Percentiles rank a stretch among this genome's conserved stretches.
phyloP scores from a whole-genome alignment of 2,329 filamentous ascomycete genomes.

The Claviceps citrina region DNA sequence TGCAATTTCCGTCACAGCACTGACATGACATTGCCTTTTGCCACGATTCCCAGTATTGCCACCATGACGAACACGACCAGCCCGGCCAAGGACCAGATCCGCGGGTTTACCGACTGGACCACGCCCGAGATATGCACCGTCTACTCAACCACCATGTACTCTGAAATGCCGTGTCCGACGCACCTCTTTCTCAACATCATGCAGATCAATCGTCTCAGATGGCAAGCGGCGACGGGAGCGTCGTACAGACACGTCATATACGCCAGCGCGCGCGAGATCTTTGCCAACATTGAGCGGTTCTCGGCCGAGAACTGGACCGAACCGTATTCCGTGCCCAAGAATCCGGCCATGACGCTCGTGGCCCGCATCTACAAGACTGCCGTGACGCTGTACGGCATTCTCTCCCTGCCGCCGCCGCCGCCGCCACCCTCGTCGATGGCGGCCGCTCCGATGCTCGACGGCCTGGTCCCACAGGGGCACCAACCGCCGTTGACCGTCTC shows the following conservation, averaged over 20 bases:
- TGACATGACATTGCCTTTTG: too few species aligned
- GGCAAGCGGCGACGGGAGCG: neutral
- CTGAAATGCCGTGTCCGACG: slow-evolving; percentile 4
- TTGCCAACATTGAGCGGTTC: neutral
- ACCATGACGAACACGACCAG: slow-evolving; percentile 4
- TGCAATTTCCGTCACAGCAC: too few species aligned
- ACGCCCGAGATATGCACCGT: neutral
- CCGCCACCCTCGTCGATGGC: neutral
- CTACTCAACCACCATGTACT: slow-evolving; percentile 2
- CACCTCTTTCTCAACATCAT: slow-evolving; percentile 3
- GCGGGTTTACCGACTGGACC: slow-evolving; percentile 1
- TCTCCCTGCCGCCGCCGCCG: slow-evolving; percentile 1
- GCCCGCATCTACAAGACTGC: slow-evolving; percentile 2
- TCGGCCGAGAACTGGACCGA: slow-evolving; percentile 3
- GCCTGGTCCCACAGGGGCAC: neutral
- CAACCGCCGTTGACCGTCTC: neutral
- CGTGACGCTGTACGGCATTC: slow-evolving; percentile 1
- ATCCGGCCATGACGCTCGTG: neutral
- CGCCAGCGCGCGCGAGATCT: neutral
- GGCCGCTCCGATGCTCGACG: neutral
- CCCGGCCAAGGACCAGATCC: slow-evolving; percentile 3
- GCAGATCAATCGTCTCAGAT: slow-evolving; percentile 2
- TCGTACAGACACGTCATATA: slow-evolving; percentile 1
- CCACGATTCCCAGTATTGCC: too few species aligned
- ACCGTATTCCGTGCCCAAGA: slow-evolving; percentile 1